Base-by-base conservation (phyloP, 768 basidiomycete genomes). In the Lactifluus subvellereus region DNA sequence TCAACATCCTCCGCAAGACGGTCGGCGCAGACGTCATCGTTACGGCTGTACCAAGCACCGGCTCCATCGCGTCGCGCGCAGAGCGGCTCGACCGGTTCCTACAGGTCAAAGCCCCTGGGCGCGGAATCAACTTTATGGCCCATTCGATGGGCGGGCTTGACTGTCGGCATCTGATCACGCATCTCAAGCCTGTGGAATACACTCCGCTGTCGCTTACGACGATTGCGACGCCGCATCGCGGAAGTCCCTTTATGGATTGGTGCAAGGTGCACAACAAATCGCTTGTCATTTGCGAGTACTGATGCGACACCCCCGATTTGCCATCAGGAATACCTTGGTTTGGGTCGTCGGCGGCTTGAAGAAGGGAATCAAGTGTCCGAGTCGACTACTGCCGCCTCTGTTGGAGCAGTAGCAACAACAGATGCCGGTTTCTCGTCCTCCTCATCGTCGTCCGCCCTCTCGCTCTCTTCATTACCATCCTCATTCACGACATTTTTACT, bases 231-330 rank as follows among this genome's bases (percentile, higher is more conserved):
- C 97, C 97, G 16, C 97, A 99, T 72, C 83, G 93, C 18, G 96
- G 97, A 38, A 93, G 91, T 68, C 94, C 96, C 1, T 98, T 99
- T 74, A 99, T 99, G 97, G 93, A 97, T 72, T 99, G 97, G 97
- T 98, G 96, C 77, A 81, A 84, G 54, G 91, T 91, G 70, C 11
- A 5, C 6, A 56, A 47, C n/a, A 7, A 48, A 13, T 48, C 22
- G 47, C 22, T 43, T 32, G 27, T 49, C 18, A 32, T 30, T 43
- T 18, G 32, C 32, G 53, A 4, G n/a, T 32, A 42, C n/a, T 32
- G 13, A 27, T 27, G 27, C 27, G 27, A 43, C 6, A 9, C 30
- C 42, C 38, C 53, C 43, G 11, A 18, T 14, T 10, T 61, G 57
- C 32, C 54, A 64, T 6, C 68, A 93, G 88, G 89, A 89, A 50